Base-by-base conservation (phyloP, 768 basidiomycete species). In the Tephrocybe sp. region DNA sequence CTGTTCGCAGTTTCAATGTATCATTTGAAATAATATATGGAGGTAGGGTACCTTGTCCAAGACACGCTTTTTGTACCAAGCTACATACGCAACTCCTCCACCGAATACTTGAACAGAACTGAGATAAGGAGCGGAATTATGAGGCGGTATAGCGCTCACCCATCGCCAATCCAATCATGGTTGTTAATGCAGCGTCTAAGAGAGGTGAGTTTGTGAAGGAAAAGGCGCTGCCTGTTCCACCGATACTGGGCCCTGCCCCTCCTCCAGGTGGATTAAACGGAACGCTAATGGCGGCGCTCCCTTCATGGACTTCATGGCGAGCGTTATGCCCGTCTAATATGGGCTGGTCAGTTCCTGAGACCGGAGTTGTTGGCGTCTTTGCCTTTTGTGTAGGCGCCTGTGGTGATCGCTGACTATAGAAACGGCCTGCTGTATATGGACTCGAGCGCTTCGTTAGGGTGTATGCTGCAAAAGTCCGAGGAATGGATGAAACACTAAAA, bases 61-160 rank as follows among this genome's bases (percentile, higher is more conserved):
- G 16, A 94, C 92, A 57, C 84, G 82, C 56, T 74, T 78, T 67
- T 93, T 92, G 70, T 94, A 93, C 86, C 83, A 91, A 23, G 74
- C 70, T 45, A 89, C 67, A 66, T 91, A 91, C 21, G 75, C 77
- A 9, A 86, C 71, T 41, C 91, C 89, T 33, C 88, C 86, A 12
- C 79, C 59, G 57, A 91, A 86, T 6, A 85, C 81, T 84, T 53
- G 7, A 49, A 12, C 6, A 57, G 38, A 25, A 11, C 18, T 46
- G 18, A 42, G 18, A 12, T 23, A 10, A 29, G 12, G n/a, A 44
- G 21, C 33, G 16, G 22, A 24, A 29, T 23, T 19, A 25, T 16
- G 31, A 16, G 27, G 36, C 23, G 9, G 16, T 18, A n/a, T 12
- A 13, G 15, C 15, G 70, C 72, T 61, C 57, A 79, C 81, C 77